Evolutionary conservation across 306 rosid species (phyloP), one percentile per base, ranked within the genome.

Genomic region (Psophocarpus tetragonolobus): DNA sequence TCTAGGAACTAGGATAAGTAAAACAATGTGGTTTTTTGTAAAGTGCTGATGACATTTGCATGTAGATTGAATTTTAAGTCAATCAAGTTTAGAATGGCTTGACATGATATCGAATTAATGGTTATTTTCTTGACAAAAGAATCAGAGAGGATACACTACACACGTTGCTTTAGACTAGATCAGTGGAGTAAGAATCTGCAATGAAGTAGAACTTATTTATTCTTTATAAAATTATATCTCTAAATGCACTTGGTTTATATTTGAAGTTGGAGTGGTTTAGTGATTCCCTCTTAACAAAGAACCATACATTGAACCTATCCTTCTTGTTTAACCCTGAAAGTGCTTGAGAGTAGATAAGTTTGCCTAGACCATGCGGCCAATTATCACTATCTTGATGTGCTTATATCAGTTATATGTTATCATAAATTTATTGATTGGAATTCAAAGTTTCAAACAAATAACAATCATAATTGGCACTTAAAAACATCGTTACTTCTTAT

Each of bases 1-100:
- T n/a, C n/a, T n/a, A n/a, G n/a, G n/a, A n/a, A 32, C 24, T 47
- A 2, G 68, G 61, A 32, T 73, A 27, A 51, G 14, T 50, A 41
- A 63, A 62, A 45, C 42, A 33, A 67, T 60, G 72, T 73, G 75
- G 79, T 38, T 77, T 60, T 60, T 70, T 41, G 32, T 27, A 24
- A 77, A 72, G 18, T 69, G 29, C 2, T 57, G 60, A 48, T 48
- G 53, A 61, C 44, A 4, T 75, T 66, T 80, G 60, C 61, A 8
- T 18, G 8, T 65, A 15, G 71, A 60, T 67, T 50, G 41, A 56
- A 39, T 60, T 29, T 57, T 20, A 12, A 32, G 53, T 77, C 35
- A 15, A 13, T 45, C 3, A 35, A 35, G 56, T 32, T n/a, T 75
- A 23, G 56, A 67, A 24, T 80, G 68, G 21, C 67, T 38, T 27